A percentile compares a stretch with the other conserved stretches of the same genome.
These are phyloP conservation scores for Kuraishia hungarica DNA, from an alignment of 805 yeast genomes.

Conservation along the genomic window DNA sequence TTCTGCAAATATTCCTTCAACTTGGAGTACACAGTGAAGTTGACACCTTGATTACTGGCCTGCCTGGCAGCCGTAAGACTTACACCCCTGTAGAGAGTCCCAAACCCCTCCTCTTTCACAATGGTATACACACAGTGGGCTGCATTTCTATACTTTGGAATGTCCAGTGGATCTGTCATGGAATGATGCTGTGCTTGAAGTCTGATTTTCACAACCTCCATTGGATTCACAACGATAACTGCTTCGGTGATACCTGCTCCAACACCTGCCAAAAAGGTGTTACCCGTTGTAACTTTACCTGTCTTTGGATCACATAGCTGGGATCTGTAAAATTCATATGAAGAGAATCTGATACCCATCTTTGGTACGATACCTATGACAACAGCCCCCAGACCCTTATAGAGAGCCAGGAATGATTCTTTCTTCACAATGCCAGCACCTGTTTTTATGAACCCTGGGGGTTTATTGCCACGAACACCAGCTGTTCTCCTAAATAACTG, in stretches of 20 bases:
- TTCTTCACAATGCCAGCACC: slow-evolving; percentile 70
- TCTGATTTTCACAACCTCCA: slow-evolving; percentile 95
- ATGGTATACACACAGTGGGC: slow-evolving; percentile 83
- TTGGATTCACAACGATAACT: slow-evolving; percentile 88
- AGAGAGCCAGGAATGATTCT: slow-evolving; percentile 79
- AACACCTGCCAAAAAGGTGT: slow-evolving; percentile 86
- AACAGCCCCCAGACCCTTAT: slow-evolving; percentile 96
- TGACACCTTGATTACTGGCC: slow-evolving; percentile 97
- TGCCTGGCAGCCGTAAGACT: slow-evolving; percentile 95
- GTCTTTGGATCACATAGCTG: slow-evolving; percentile 51
- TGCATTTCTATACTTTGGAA: slow-evolving; percentile 87
- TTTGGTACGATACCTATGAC: slow-evolving; percentile 96
- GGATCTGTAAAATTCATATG: slow-evolving; percentile 82
- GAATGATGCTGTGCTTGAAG: slow-evolving; percentile 93
- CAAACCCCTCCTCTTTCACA: slow-evolving; percentile 84
- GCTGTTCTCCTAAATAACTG: slow-evolving; percentile 71
- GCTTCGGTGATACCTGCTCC: slow-evolving; percentile 98
- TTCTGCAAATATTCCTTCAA: slow-evolving; percentile 64
- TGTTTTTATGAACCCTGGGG: slow-evolving; percentile 81
- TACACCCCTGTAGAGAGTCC: slow-evolving; percentile 89
- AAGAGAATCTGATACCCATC: slow-evolving; percentile 94
- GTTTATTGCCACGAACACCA: slow-evolving; percentile 38
- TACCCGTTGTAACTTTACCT: slow-evolving; percentile 60
- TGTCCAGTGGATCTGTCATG: slow-evolving; percentile 71
- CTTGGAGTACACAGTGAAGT: slow-evolving; percentile 90